A percentile compares a stretch with the other conserved stretches of the same genome.
Conservation (phyloP, 805 yeast species). For the Ogataea dorogensis region DNA sequence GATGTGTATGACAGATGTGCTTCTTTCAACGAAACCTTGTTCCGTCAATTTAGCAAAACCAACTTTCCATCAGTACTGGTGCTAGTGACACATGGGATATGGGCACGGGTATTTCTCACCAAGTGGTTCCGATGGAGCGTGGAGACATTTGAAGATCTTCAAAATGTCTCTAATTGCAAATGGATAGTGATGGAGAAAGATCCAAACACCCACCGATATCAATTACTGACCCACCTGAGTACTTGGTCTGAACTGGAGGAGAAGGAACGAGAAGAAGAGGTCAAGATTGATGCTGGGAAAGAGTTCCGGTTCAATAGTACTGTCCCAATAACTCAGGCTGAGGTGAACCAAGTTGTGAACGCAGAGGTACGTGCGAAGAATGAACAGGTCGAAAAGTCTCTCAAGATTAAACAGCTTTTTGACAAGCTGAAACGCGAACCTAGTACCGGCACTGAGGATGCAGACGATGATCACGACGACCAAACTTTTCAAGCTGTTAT, state of each 20-base stretch:
- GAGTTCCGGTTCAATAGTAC: conserved; percentile 27
- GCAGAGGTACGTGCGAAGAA: conserved; percentile 45
- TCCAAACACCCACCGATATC: conserved; percentile 48
- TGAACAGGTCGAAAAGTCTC: conserved; percentile 44
- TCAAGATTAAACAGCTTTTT: conserved; percentile 40
- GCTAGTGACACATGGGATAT: conserved; percentile 88
- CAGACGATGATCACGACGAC: conserved; percentile 28
- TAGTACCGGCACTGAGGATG: conserved; percentile 16
- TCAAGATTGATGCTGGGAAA: conserved; percentile 25
- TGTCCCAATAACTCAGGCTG: conserved; percentile 24
- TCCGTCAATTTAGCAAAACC: conserved; percentile 69
- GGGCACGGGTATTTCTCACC: conserved; percentile 91
- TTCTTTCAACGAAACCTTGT: conserved; percentile 83
- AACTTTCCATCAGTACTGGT: conserved; percentile 80
- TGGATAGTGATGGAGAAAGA: conserved; percentile 74
- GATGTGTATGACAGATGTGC: conserved; percentile 92
- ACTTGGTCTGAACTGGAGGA: conserved; percentile 67
- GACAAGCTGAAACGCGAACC: conserved; percentile 15
- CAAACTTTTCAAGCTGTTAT: conserved; percentile 6
- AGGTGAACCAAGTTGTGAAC: conserved; percentile 32
- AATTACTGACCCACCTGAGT: conserved; percentile 56
- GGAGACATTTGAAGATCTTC: conserved; percentile 80
- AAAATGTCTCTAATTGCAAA: conserved; percentile 83
- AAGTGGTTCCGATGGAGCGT: conserved; percentile 94
- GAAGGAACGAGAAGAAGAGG: conserved; percentile 21